Conservation (phyloP, 208 protist genomes). For the Leishmania arabica region DNA sequence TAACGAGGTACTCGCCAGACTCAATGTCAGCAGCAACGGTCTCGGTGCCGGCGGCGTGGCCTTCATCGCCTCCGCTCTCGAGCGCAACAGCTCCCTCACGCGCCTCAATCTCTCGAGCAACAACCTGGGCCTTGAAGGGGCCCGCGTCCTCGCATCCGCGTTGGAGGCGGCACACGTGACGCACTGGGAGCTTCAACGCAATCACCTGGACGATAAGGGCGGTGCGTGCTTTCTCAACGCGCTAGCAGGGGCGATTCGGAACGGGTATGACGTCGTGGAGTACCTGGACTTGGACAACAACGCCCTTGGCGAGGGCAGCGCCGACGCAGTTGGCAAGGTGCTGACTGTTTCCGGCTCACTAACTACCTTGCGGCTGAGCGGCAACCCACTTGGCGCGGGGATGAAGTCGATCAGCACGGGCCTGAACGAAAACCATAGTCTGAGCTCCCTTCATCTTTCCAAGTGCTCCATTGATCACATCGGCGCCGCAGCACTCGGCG, state of each 20-base stretch:
- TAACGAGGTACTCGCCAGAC: conserved; percentile 85
- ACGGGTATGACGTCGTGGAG: conserved; percentile 55
- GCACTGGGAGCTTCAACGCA: conserved; percentile 71
- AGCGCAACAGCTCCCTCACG: conserved; percentile 75
- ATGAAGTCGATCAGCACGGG: conserved; percentile 66
- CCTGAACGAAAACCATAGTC: conserved; percentile 70
- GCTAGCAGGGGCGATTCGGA: conserved; percentile 57
- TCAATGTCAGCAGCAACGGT: conserved; percentile 91
- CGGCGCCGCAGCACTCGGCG: conserved; percentile 61
- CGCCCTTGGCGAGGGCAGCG: conserved; percentile 51
- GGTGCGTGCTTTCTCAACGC: conserved; percentile 64
- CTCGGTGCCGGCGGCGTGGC: conserved; percentile 75
- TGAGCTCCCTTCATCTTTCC: conserved; percentile 49
- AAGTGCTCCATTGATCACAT: conserved; percentile 64
- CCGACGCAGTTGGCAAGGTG: conserved; percentile 53
- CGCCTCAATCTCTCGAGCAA: conserved; percentile 88
- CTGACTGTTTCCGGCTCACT: conserved; percentile 49
- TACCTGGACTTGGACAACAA: conserved; percentile 78
- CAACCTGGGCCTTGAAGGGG: conserved; percentile 80
- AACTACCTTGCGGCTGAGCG: conserved; percentile 48
- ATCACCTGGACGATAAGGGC: conserved; percentile 74
- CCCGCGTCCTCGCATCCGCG: conserved; percentile 54
- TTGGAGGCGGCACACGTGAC: conserved; percentile 58
- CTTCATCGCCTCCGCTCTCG: conserved; percentile 62
- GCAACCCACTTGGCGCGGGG: conserved; percentile 57